Conservation (phyloP, 306 rosid species). For the Hippophae rhamnoides region DNA sequence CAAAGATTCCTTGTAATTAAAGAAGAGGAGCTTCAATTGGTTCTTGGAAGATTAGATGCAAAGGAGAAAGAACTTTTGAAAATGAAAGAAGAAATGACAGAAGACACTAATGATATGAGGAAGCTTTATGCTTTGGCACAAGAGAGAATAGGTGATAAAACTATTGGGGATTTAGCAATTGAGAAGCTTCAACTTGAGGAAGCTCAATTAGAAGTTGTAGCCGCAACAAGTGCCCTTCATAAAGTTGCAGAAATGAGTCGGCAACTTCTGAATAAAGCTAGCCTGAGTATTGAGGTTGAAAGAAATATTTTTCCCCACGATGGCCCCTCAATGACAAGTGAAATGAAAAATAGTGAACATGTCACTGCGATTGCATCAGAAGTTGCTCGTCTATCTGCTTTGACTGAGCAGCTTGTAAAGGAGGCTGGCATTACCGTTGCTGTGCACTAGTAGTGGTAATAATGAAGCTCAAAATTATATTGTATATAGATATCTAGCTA, state of each 20-base stretch:
- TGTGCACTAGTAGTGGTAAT: constrained; percentile 26
- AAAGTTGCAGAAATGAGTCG: constrained; percentile 58
- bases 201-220: constrained; percentile 69
- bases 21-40: constrained; percentile 68
- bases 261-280: constrained; percentile 46
- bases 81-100: constrained; percentile 43
- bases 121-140: constrained; percentile 50
- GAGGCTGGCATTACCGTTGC: constrained; percentile 46
- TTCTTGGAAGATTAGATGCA: constrained; percentile 45
- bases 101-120: constrained; percentile 40
- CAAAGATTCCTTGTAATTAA: constrained; percentile 56
- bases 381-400: constrained; percentile 53
- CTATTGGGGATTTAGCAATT: constrained; percentile 48
- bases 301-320: constrained; percentile 15
- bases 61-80: constrained; percentile 51
- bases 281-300: constrained; percentile 35
- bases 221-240: constrained; percentile 67
- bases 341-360: constrained; percentile 18
- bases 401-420: constrained; percentile 62
- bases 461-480: constrained; percentile 3
- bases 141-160: constrained; percentile 43
- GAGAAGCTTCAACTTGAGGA: constrained; percentile 85
- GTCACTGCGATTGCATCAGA: constrained; percentile 38
- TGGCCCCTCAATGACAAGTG: constrained; percentile 1
- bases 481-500: constrained; percentile 7